Conservation (phyloP, 176 grass and related monocot species). For the Paspalum vaginatum region DNA sequence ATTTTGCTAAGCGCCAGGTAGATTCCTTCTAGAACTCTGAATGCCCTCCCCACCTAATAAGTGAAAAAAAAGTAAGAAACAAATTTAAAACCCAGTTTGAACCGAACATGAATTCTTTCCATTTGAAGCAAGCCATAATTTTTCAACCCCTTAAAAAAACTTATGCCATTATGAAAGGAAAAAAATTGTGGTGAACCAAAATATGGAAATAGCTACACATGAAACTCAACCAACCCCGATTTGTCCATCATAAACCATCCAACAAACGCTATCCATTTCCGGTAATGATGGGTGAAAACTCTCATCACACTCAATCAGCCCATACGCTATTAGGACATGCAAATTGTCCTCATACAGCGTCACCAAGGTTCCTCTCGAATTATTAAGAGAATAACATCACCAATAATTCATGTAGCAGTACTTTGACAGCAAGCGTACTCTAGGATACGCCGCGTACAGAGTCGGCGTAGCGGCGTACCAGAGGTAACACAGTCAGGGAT, state of each 20-base stretch:
- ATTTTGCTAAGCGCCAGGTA: neutral
- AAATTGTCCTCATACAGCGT: constrained; percentile 6
- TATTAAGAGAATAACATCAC: constrained; percentile 27
- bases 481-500: neutral
- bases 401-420: constrained; percentile 46
- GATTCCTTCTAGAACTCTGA: neutral
- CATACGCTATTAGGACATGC: too few relatives aligned
- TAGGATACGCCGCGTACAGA: constrained; percentile 12
- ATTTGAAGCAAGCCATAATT: neutral
- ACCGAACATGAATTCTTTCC: neutral
- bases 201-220: neutral
- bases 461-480: neutral
- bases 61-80: neutral
- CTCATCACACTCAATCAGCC: neutral
- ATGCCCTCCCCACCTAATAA: neutral
- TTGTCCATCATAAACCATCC: neutral
- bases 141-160: too few relatives aligned
- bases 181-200: neutral
- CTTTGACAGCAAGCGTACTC: constrained; percentile 44
- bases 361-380: constrained; percentile 21
- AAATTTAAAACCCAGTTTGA: too few relatives aligned
- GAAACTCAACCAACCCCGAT: neutral
- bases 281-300: neutral
- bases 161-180: neutral
- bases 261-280: neutral